Percentiles rank a stretch among this genome's conserved stretches.
phyloP scores from a whole-genome alignment of 257 asterid species.

The Buddleja alternifolia region DNA sequence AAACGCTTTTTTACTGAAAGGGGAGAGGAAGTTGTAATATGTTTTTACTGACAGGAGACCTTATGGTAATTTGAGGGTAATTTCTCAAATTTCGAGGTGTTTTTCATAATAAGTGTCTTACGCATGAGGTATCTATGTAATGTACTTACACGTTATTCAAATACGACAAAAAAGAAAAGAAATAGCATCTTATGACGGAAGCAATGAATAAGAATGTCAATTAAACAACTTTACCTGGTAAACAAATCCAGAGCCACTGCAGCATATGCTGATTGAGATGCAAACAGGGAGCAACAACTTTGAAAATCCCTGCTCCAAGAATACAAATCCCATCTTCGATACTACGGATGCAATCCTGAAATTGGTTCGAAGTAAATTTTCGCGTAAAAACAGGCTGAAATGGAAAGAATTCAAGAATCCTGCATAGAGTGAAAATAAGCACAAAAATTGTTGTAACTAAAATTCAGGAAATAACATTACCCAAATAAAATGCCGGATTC shows the following conservation, averaged over 20 bases:
- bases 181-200: neutral
- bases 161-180: neutral
- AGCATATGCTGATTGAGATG: conserved; percentile 70
- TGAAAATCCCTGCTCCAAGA: conserved; percentile 92
- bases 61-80: no score
- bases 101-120: no score
- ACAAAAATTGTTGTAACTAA: conserved; percentile 12
- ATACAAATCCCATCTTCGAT: conserved; percentile 91
- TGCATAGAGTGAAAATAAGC: conserved; percentile 12
- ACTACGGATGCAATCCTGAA: conserved; percentile 90
- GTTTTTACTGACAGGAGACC: no score
- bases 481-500: conserved; percentile 97
- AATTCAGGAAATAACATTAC: conserved; percentile 43
- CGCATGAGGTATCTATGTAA: no score
- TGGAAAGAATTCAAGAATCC: neutral
- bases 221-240: conserved; percentile 58
- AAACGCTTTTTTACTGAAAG: no score
- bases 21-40: no score
- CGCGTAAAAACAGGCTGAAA: neutral
- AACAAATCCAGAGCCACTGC: conserved; percentile 93
- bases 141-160: no score
- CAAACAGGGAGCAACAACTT: conserved; percentile 78
- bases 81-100: no score
- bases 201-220: neutral
- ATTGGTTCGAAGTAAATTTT: neutral